Base-by-base conservation (phyloP, 768 basidiomycete genomes). In the Tricholoma hemisulphureum region DNA sequence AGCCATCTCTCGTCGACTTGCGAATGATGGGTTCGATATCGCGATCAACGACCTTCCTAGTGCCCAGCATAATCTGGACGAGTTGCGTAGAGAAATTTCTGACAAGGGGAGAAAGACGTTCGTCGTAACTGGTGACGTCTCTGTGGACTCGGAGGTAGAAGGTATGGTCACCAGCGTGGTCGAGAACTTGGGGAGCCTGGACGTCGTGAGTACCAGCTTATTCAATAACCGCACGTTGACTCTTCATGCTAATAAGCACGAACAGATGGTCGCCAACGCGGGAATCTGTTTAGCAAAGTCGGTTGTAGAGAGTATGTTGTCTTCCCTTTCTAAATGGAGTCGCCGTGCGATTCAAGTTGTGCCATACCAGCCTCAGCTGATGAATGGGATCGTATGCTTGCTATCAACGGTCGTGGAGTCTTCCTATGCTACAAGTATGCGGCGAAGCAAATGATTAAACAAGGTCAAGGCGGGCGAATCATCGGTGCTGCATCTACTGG, bases 401-500 rank as follows among this genome's bases (percentile, higher is more conserved):
- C 50, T 10, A 58, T 68, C 59, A 77, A 77, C 59, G 63, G 62
- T n/a, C 67, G 68, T 4, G 69, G 75, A 1, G 62, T 68, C 1
- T 70, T 76, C 34, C 62, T 76, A 4, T 74, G 73, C 58, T 77
- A 75, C 62, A 71, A 73, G 52, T 66, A 69, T 55, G 75, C 75
- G 13, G 77, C 69, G 6, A 58, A 65, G 18, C 69, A 69, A 41
- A 77, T 78, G 77, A 69, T 79, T 46, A 63, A 64, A 18, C 76
- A 77, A 63, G 75, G 74, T 2, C 65, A 67, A 20, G 77, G 77
- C 1, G 77, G 77, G 20, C 64, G 74, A n/a, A 72, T 78, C 26
- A 71, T 78, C 20, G 77, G 75, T 7, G 75, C 75, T 10, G 70
- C 64, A 0, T 79, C 79, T 4, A 63, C 71, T 1, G 69, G 68